Conservation (phyloP, 2,329 filamentous ascomycete species). For the Aspergillus eucalypticola region DNA sequence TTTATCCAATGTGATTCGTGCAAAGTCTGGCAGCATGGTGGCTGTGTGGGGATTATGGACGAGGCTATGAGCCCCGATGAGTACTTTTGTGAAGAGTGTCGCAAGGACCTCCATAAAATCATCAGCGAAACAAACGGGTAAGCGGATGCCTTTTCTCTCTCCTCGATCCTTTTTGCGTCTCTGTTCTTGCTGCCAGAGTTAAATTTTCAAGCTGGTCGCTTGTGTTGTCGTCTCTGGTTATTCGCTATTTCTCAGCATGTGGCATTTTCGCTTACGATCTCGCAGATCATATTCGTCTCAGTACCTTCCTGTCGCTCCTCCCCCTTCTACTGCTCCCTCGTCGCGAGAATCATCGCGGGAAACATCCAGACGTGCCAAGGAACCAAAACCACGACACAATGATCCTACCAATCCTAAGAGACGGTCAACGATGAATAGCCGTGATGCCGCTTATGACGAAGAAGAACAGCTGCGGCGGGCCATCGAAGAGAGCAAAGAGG, state of each 20-base stretch:
- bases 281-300: constrained; percentile 62
- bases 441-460: constrained; percentile 92
- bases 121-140: constrained; percentile 82
- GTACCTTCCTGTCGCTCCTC: constrained; percentile 60
- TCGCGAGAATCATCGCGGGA: constrained; percentile 47
- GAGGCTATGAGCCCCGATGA: constrained; percentile 91
- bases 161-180: background rate
- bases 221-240: no score
- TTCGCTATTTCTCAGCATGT: constrained; percentile 10
- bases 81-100: constrained; percentile 96
- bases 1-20: constrained; percentile 98
- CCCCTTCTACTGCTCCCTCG: constrained; percentile 47
- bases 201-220: background rate
- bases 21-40: constrained; percentile 98
- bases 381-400: constrained; percentile 51
- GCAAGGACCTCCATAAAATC: constrained; percentile 86
- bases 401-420: constrained; percentile 70
- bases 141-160: constrained; percentile 37
- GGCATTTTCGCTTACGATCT: constrained; percentile 32
- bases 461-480: constrained; percentile 84
- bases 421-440: constrained; percentile 95
- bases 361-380: constrained; percentile 39
- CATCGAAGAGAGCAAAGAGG: constrained; percentile 92
- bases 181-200: background rate
- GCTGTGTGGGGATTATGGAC: constrained; percentile 95